Conservation (phyloP, 2,329 filamentous ascomycete genomes). For the Ceratocystis ficicola region DNA sequence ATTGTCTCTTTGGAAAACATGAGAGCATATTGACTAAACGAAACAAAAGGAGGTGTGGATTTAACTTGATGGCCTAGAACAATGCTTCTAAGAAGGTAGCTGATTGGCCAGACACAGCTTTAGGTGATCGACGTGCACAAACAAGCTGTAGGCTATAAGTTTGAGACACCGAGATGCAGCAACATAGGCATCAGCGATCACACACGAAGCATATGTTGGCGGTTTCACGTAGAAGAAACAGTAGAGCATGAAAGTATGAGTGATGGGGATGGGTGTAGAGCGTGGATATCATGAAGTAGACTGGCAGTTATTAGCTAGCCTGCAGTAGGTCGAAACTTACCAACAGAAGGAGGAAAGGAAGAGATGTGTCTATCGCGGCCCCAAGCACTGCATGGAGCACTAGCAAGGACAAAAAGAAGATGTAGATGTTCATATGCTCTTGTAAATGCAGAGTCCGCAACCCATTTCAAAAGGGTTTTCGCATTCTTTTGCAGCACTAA, state of each 20-base stretch:
- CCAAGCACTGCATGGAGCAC: too few relatives aligned
- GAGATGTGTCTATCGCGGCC: too few relatives aligned
- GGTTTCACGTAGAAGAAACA: conserved; percentile 1
- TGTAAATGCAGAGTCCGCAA: too few relatives aligned
- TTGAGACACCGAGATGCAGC: neutral
- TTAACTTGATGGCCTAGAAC: neutral
- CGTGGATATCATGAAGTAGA: neutral
- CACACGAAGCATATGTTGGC: neutral
- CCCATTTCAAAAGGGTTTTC: too few relatives aligned
- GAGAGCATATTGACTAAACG: too few relatives aligned
- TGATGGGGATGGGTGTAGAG: neutral
- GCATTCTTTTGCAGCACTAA: neutral
- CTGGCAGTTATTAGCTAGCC: too few relatives aligned
- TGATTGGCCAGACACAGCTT: neutral
- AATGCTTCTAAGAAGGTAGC: neutral
- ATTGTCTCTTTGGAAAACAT: too few relatives aligned
- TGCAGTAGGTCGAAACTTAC: too few relatives aligned
- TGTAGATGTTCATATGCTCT: too few relatives aligned
- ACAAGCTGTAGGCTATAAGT: neutral
- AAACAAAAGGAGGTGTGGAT: neutral
- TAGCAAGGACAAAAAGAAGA: too few relatives aligned
- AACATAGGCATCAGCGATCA: neutral
- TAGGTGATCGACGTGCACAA: neutral
- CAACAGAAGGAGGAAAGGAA: too few relatives aligned
- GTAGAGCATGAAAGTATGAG: neutral